Evolutionary conservation across 2,329 filamentous ascomycete species (phyloP), one percentile per base, ranked within the genome.

Genomic region (Neofusicoccum ribis): DNA sequence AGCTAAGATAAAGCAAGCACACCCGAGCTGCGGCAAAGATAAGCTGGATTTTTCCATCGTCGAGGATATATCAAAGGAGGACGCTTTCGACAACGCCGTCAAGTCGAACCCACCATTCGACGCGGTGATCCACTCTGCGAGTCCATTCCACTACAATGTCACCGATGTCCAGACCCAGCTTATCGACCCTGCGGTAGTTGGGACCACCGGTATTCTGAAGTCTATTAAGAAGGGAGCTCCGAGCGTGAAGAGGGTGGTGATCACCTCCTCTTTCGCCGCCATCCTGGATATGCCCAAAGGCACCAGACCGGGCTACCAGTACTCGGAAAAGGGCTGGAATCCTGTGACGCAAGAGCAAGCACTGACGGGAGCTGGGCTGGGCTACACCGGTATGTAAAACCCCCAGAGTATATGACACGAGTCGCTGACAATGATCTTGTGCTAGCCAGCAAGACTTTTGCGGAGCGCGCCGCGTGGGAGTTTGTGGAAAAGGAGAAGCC

Each of bases 41-140:
- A 72, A 71, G 27, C 82, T 89, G 23, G 84, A 84, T 59, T 89
- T 87, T 72, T 82, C 73, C 52, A 83, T 92, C 64, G 88, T 93
- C n/a, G 81, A 86, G 58, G 89, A 93, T 69, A 86, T 93, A 67
- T 86, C 87, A 0, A 71, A 85, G 66, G 82, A 86, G n/a, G 84
- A 84, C 14, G 77, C 67, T 12, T 70, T 68, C 43, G 63, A 70
- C 49, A 39, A 62, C 15, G 66, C 51, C 17, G 68, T 69, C 54
- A 49, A 44, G 36, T 50, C 59, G 2, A 5, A 41, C 8, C 60
- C 63, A 8, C 27, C 39, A 8, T 54, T 67, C 23, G 68, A 70
- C 58, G 65, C 67, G 46, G 54, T 70, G n/a, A 66, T 69, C n/a
- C 67, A 70, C 52, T 67, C 61, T 41, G 68, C 68, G 2, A 63